phyloP scores from a whole-genome alignment of 768 basidiomycete species.

The Floccularia luteovirens region DNA sequence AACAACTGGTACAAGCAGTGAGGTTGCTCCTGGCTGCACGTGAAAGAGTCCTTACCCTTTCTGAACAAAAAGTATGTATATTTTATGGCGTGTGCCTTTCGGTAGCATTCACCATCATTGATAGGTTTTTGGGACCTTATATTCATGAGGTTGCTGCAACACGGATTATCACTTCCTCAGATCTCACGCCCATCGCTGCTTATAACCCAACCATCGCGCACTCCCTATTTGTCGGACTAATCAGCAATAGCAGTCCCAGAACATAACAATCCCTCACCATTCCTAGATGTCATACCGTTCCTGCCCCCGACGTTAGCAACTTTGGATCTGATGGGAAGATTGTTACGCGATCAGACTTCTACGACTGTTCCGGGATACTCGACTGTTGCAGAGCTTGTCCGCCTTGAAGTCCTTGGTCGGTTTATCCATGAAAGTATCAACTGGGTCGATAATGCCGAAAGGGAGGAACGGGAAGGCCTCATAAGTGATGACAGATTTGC shows the following conservation, averaged over 20 bases:
- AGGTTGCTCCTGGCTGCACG: constrained; percentile 62
- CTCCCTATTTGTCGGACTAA: constrained; percentile 53
- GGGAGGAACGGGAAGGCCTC: constrained; percentile 58
- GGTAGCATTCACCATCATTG: constrained; percentile 1
- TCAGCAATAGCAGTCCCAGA: constrained; percentile 33
- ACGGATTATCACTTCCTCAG: constrained; percentile 56
- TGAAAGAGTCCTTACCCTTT: constrained; percentile 63
- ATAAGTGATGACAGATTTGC: constrained; percentile 69
- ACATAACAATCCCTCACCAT: constrained; percentile 33
- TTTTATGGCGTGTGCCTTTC: constrained; percentile 4
- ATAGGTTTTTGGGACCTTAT: constrained; percentile 47
- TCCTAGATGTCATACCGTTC: constrained; percentile 54
- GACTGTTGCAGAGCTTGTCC: constrained; percentile 58
- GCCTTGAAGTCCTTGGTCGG: constrained; percentile 56
- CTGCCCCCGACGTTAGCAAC: constrained; percentile 69
- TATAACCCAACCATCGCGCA: constrained; percentile 66
- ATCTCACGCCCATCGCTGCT: constrained; percentile 58
- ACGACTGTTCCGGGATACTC: constrained; percentile 36
- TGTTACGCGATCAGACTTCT: constrained; percentile 55
- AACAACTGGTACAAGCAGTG: constrained; percentile 55
- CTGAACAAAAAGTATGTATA: constrained; percentile 62
- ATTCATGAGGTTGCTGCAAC: constrained; percentile 36
- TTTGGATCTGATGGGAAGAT: constrained; percentile 65
- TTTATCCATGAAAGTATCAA: constrained; percentile 66
- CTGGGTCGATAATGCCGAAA: constrained; percentile 65